phyloP scores from a whole-genome alignment of 2,329 filamentous ascomycete species.

The Orbilia quercus region DNA sequence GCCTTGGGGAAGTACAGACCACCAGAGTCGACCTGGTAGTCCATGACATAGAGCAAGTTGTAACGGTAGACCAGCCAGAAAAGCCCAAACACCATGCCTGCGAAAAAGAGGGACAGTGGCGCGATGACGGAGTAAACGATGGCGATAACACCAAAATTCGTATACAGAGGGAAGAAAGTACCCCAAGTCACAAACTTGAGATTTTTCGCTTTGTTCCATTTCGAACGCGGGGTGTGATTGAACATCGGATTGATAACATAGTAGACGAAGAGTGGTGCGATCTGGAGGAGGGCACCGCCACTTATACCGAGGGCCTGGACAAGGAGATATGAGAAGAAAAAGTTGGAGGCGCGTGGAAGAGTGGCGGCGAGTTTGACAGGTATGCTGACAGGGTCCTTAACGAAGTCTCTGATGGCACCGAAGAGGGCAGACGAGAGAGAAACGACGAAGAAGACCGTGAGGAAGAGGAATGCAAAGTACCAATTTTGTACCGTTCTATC shows the following conservation, averaged over 20 bases:
- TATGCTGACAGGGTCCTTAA: slow-evolving; percentile 74
- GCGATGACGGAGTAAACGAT: slow-evolving; percentile 89
- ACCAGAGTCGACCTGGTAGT: slow-evolving; percentile 89
- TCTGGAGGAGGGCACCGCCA: slow-evolving; percentile 86
- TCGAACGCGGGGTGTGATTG: slow-evolving; percentile 82
- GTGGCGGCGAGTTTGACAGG: slow-evolving; percentile 79
- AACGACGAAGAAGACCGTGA: slow-evolving; percentile 92
- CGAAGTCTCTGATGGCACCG: slow-evolving; percentile 72
- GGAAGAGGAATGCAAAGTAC: slow-evolving; percentile 93
- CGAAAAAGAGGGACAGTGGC: slow-evolving; percentile 90
- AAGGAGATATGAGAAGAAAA: slow-evolving; percentile 99
- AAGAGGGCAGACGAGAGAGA: slow-evolving; percentile 82
- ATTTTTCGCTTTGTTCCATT: slow-evolving; percentile 85
- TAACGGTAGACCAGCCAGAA: slow-evolving; percentile 98
- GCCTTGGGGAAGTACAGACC: slow-evolving; percentile 94
- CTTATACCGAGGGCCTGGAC: slow-evolving; percentile 91
- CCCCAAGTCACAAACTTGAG: slow-evolving; percentile 87
- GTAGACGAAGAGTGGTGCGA: slow-evolving; percentile 81
- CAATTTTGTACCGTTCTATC: slow-evolving; percentile 76
- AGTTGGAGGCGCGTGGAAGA: slow-evolving; percentile 87
- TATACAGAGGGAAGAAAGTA: slow-evolving; percentile 93
- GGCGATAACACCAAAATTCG: slow-evolving; percentile 93
- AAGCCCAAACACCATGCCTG: slow-evolving; percentile 87
- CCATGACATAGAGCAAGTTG: slow-evolving; percentile 92
- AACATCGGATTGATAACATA: slow-evolving; percentile 82